Evolutionary conservation across 129 eudicot species (phyloP).

Genomic region (Erigeron canadensis): DNA sequence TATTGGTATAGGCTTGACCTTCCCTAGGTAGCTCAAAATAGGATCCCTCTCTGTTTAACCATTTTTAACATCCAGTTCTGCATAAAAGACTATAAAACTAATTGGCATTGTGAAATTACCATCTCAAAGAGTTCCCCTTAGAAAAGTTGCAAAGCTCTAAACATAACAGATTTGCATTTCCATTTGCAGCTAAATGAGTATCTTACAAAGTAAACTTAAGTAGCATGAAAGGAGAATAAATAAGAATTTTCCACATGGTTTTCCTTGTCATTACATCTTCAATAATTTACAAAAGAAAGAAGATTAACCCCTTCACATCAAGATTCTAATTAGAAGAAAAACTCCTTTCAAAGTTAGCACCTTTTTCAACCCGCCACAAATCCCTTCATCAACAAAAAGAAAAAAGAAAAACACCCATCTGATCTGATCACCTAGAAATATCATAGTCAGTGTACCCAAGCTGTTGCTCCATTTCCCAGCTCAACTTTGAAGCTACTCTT

Average conservation of each 20-base stretch:
- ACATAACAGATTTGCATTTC: constrained; percentile 11
- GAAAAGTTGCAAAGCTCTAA: constrained; percentile 13
- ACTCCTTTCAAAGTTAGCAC: constrained; percentile 37
- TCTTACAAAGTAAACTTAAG: constrained; percentile 25
- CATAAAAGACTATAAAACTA: neutral
- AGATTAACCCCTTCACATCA: constrained; percentile 28
- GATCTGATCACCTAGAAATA: constrained; percentile 41
- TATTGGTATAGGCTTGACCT: too few relatives aligned
- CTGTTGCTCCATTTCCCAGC: constrained; percentile 59
- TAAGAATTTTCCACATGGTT: constrained; percentile 32
- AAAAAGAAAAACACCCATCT: constrained; percentile 15
- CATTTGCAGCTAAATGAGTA: constrained; percentile 14
- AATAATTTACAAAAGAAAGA: constrained; percentile 35
- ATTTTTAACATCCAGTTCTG: too few relatives aligned
- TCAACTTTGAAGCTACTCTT: constrained; percentile 46
- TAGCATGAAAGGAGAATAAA: constrained; percentile 22
- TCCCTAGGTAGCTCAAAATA: too few relatives aligned
- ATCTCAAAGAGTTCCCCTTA: neutral
- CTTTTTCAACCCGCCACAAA: constrained; percentile 32
- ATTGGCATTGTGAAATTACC: neutral
- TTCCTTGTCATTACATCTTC: constrained; percentile 27
- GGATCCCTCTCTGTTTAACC: too few relatives aligned
- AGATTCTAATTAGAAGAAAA: constrained; percentile 37
- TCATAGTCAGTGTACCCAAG: constrained; percentile 40
- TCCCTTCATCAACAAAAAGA: constrained; percentile 17